phyloP scores from a whole-genome alignment of 768 basidiomycete species.

The Lactarius quietus region DNA sequence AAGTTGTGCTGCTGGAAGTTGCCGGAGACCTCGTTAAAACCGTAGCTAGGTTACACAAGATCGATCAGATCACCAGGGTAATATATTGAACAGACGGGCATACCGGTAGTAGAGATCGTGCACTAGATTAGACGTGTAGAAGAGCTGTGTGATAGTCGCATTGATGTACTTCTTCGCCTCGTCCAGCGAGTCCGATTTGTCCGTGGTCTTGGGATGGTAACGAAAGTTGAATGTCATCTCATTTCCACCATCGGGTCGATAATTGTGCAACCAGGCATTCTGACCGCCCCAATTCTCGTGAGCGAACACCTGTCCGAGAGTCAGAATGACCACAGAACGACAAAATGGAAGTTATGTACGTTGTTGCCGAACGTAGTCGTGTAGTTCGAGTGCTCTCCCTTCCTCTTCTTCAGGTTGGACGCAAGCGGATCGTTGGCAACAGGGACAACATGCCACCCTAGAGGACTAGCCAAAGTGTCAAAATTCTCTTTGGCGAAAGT shows the following conservation, averaged over 20 bases:
- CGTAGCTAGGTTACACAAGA: slow-evolving; percentile 52
- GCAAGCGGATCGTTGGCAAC: slow-evolving; percentile 59
- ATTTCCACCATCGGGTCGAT: slow-evolving; percentile 67
- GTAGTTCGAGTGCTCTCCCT: slow-evolving; percentile 45
- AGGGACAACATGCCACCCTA: slow-evolving; percentile 90
- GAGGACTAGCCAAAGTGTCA: slow-evolving; percentile 77
- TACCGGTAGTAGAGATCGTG: slow-evolving; percentile 81
- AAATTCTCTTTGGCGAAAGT: slow-evolving; percentile 58
- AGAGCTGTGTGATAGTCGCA: slow-evolving; percentile 80
- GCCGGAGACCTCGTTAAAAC: slow-evolving; percentile 86
- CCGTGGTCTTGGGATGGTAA: slow-evolving; percentile 65
- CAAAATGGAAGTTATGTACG: slow-evolving; percentile 36
- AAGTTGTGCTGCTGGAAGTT: slow-evolving; percentile 99
- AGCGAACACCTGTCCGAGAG: slow-evolving; percentile 60
- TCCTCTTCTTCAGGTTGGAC: slow-evolving; percentile 21
- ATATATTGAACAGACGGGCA: not conserved
- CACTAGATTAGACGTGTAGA: slow-evolving; percentile 79
- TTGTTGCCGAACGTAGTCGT: slow-evolving; percentile 89
- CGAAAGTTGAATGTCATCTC: slow-evolving; percentile 61
- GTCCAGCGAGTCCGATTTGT: slow-evolving; percentile 52
- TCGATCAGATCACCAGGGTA: not conserved
- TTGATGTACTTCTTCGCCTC: slow-evolving; percentile 86
- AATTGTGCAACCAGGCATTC: slow-evolving; percentile 64
- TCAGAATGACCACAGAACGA: not conserved
- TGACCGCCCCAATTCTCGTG: slow-evolving; percentile 91